Evolutionary conservation across 164 flowering plant genomes (phyloP).

Genomic region (Litsea cubeba): DNA sequence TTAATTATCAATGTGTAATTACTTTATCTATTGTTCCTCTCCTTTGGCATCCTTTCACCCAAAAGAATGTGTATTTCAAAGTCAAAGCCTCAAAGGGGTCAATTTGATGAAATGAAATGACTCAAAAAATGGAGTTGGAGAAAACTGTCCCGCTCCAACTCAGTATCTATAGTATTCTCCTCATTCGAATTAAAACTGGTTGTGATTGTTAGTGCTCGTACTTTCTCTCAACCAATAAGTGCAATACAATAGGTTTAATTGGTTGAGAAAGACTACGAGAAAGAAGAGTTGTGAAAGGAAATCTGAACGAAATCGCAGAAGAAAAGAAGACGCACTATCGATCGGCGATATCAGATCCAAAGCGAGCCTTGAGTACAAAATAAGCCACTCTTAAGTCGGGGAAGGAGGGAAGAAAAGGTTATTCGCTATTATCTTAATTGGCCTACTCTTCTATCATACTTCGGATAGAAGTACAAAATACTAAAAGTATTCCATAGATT

Average conservation of each 20-base stretch:
- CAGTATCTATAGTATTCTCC: background rate
- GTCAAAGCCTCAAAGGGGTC: background rate
- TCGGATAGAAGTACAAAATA: background rate
- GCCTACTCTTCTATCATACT: too few relatives aligned
- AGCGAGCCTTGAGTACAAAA: too few relatives aligned
- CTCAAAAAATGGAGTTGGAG: background rate
- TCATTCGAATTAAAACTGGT: background rate
- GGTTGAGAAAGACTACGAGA: too few relatives aligned
- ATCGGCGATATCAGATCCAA: too few relatives aligned
- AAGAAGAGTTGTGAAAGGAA: too few relatives aligned
- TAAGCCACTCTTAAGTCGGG: too few relatives aligned
- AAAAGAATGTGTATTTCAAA: background rate
- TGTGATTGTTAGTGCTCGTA: background rate
- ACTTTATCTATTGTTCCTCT: background rate
- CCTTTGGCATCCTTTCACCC: too few relatives aligned
- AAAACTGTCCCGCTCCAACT: background rate
- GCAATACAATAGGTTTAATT: background rate
- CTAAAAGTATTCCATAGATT: too few relatives aligned
- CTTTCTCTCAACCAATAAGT: background rate
- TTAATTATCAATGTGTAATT: background rate
- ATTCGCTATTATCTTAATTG: too few relatives aligned
- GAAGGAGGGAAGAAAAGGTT: too few relatives aligned
- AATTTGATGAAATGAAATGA: background rate
- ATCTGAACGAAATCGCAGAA: too few relatives aligned
- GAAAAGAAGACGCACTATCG: background rate